These are phyloP conservation scores for Rheum nobile DNA, from an alignment of 148 eudicot genomes.

Conservation along the genomic window DNA sequence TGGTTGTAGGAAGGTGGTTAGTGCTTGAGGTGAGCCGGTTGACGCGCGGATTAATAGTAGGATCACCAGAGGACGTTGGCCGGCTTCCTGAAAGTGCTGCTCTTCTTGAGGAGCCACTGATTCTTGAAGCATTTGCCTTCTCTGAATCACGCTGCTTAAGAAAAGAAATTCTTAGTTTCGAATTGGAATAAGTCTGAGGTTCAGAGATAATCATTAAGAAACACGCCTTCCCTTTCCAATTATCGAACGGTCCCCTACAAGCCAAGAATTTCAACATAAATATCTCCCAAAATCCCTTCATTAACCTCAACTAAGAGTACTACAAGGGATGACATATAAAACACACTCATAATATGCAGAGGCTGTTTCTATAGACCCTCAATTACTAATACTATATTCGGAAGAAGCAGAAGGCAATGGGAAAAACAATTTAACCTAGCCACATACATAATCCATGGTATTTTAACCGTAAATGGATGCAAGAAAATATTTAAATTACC, in stretches of 20 bases:
- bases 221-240: no score
- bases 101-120: slow-evolving; percentile 58
- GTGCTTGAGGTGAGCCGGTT: slow-evolving; percentile 35
- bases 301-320: no score
- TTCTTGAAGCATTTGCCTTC: slow-evolving; percentile 38
- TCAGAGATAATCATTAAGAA: no score
- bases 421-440: not conserved
- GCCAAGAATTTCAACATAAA: no score
- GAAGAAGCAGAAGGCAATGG: no score
- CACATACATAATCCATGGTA: not conserved
- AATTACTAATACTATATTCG: no score
- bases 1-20: slow-evolving; percentile 32
- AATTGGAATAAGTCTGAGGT: no score
- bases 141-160: slow-evolving; percentile 55
- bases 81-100: slow-evolving; percentile 41
- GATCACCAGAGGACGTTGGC: slow-evolving; percentile 44
- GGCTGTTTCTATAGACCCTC: no score
- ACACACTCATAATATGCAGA: no score
- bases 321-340: no score
- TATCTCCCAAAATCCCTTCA: no score
- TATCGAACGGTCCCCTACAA: no score
- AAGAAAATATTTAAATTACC: slow-evolving; percentile 29
- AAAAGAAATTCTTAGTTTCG: not conserved
- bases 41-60: slow-evolving; percentile 21
- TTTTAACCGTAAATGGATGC: not conserved